Base-by-base conservation (phyloP, 75 land plant species). In the Cryptomeria japonica region DNA sequence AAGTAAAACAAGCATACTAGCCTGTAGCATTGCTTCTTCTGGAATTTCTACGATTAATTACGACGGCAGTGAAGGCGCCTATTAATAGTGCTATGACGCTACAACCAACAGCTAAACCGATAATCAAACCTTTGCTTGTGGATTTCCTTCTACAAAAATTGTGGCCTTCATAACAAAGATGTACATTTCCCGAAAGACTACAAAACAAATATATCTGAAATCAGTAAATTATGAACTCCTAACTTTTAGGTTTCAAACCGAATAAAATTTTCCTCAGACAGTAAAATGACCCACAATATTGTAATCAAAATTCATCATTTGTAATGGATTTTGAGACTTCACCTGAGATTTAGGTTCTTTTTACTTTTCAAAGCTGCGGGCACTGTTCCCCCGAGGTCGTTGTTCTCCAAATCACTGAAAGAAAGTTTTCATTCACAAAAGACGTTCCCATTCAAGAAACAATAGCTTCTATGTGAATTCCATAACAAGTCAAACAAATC, bases 301-400 rank as follows among this genome's bases (percentile, higher is more conserved):
- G 10, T 1, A 11, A 11, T 2, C 44, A 42, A 42, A 42, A 42
- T 42, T 42, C 44, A 42, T 42, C 44, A 1, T 42, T 49, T 11
- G 53, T 49, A 49, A 49, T 9, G 0, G 53, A 49, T 49, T 49
- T 13, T 11, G 11, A 9, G 14, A 49, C 9, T 85, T 89, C 82
- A 51, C 83, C 18, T 36, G 14, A 34, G 46, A 86, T 56, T 38
- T 32, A 70, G 2, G 88, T 87, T 39, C 36, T 28, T 83, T 10
- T 56, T 72, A 80, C 77, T 88, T 56, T 56, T 55, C 75, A 90
- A 61, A 88, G 11, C n/a, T 8, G 37, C 19, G 3, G 89, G 91
- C 12, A 88, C 78, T 86, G 86, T 37, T 31, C 89, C 86, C 39
- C 5, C 84, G 19, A 88, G 61, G 14, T 84, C 68, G 90, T 90